A percentile compares a stretch with the other conserved stretches of the same genome.
Evolutionary conservation across 2,329 filamentous ascomycete genomes (phyloP).

Genomic region (Exophiala calicioides): DNA sequence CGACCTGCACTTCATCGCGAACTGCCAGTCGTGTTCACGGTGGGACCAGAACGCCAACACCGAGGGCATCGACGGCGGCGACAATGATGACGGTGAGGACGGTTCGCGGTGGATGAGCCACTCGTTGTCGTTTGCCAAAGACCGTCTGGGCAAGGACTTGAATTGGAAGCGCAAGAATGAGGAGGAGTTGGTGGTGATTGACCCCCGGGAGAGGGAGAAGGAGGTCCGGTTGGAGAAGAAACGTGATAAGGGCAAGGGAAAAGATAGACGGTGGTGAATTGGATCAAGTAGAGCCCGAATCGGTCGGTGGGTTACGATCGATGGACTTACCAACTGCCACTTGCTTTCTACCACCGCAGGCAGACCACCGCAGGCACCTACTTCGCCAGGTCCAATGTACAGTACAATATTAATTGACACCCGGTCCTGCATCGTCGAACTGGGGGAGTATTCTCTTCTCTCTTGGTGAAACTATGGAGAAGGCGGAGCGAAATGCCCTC

Average conservation of each 20-base stretch:
- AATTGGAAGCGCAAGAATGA: conserved; percentile 88
- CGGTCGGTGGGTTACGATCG: neutral
- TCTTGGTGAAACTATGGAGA: no score
- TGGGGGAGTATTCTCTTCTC: no score
- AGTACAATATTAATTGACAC: no score
- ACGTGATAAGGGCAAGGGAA: conserved; percentile 37
- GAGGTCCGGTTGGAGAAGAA: conserved; percentile 60
- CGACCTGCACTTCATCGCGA: conserved; percentile 92
- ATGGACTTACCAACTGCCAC: neutral
- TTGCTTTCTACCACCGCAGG: no score
- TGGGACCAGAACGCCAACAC: conserved; percentile 66
- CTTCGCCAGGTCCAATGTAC: neutral
- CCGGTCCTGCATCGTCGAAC: no score
- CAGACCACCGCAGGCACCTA: no score
- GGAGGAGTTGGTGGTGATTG: conserved; percentile 89
- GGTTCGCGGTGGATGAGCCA: conserved; percentile 81
- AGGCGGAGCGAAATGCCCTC: no score
- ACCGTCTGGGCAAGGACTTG: conserved; percentile 85
- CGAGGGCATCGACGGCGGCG: conserved; percentile 47
- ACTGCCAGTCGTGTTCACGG: conserved; percentile 86
- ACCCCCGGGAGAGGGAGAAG: conserved; percentile 79
- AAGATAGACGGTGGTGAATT: conserved; percentile 32
- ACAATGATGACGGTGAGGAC: conserved; percentile 53
- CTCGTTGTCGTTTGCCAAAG: conserved; percentile 80
- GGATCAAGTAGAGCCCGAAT: neutral